A percentile compares a stretch with the other conserved stretches of the same genome.
Conservation (phyloP, 495 filamentous ascomycete species). For the Daldinia grandis region DNA sequence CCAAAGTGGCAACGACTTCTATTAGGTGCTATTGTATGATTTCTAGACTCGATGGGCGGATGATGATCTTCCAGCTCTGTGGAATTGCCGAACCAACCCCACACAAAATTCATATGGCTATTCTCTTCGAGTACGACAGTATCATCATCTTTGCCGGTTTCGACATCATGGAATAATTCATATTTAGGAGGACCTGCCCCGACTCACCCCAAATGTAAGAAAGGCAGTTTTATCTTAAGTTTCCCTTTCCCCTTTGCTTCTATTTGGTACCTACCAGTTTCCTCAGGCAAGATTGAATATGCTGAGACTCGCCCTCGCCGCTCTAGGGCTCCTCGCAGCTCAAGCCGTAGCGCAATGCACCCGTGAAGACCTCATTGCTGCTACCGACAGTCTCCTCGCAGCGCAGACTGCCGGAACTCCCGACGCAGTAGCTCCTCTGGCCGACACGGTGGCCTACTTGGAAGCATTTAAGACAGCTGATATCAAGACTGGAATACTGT, state of each 20-base stretch:
- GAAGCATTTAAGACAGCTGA: conserved; percentile 54
- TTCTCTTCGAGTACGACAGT: conserved; percentile 44
- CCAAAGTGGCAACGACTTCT: conserved; percentile 14
- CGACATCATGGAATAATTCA: conserved; percentile 27
- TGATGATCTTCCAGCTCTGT: conserved; percentile 41
- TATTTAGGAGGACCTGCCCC: conserved; percentile 31
- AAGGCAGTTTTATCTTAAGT: background rate
- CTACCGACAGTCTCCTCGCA: conserved; percentile 53
- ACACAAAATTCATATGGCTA: conserved; percentile 46
- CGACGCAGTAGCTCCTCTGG: conserved; percentile 41
- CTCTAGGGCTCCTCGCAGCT: conserved; percentile 34
- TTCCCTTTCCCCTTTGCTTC: background rate
- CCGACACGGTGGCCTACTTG: conserved; percentile 44
- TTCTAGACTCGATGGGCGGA: conserved; percentile 37
- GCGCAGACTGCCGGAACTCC: conserved; percentile 55
- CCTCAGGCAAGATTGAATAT: conserved; percentile 25
- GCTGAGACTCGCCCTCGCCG: conserved; percentile 35
- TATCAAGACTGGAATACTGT: conserved; percentile 51
- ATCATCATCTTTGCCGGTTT: conserved; percentile 37
- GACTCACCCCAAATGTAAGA: conserved; percentile 24
- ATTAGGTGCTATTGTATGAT: conserved; percentile 17
- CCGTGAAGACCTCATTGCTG: conserved; percentile 51
- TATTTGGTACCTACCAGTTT: conserved; percentile 10
- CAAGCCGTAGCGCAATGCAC: conserved; percentile 47
- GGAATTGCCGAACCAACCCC: conserved; percentile 46